Conservation (phyloP, 192 early-diverging fungal species). For the Rhizophlyctis rosea region DNA sequence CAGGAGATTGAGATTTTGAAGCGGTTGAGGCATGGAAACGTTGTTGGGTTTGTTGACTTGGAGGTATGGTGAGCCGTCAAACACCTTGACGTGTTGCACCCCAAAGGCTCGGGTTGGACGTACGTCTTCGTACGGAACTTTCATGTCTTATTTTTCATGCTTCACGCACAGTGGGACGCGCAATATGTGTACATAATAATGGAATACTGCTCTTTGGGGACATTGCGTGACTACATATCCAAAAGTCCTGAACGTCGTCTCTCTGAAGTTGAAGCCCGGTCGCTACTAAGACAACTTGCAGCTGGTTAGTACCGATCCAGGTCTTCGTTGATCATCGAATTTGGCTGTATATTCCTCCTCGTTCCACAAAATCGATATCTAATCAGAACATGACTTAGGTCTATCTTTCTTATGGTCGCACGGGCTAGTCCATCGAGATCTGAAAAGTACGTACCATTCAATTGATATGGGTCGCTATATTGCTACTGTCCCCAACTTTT, state of each 20-base stretch:
- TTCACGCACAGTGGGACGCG: slow-evolving; percentile 16
- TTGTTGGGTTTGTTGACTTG: slow-evolving; percentile 26
- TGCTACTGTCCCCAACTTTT: not conserved
- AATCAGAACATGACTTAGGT: slow-evolving; percentile 7
- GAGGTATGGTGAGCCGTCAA: slow-evolving; percentile 17
- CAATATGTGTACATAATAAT: slow-evolving; percentile 22
- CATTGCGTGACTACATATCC: slow-evolving; percentile 6
- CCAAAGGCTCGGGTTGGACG: no score
- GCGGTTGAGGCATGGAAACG: slow-evolving; percentile 17
- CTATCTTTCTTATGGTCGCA: slow-evolving; percentile 15
- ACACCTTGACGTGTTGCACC: no score
- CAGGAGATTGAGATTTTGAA: slow-evolving; percentile 24
- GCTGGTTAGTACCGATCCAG: slow-evolving; percentile 16
- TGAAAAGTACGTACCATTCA: slow-evolving; percentile 30
- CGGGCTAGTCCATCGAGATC: slow-evolving; percentile 25
- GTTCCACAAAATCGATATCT: not conserved
- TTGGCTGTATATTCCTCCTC: not conserved
- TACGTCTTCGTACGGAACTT: no score
- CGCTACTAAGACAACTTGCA: slow-evolving; percentile 15
- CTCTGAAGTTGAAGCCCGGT: slow-evolving; percentile 13
- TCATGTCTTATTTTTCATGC: no score
- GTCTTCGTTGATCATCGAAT: no score
- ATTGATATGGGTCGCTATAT: not conserved
- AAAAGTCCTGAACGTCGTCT: slow-evolving; percentile 3
- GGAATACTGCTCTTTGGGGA: slow-evolving; percentile 27